phyloP scores from a whole-genome alignment of 2,329 filamentous ascomycete species.

The Eutypa lata region DNA sequence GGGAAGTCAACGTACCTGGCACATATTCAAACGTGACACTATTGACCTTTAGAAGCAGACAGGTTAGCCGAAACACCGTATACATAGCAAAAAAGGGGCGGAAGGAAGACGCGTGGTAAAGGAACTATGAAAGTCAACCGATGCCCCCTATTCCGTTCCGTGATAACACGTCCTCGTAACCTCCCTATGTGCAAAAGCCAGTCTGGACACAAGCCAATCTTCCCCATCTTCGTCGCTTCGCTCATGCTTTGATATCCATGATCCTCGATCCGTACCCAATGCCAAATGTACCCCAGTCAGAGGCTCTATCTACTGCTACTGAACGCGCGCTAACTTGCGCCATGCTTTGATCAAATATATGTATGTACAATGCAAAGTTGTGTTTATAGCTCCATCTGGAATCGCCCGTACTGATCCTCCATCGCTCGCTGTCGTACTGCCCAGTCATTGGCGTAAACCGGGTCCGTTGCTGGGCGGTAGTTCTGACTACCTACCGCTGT shows the following conservation, averaged over 20 bases:
- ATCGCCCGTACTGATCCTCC: conserved; percentile 67
- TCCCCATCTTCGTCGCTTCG: neutral
- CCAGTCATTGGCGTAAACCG: conserved; percentile 58
- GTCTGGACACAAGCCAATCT: too few species aligned
- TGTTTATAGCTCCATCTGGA: conserved; percentile 37
- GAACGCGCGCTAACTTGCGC: neutral
- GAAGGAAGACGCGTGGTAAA: neutral
- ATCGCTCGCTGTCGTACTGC: conserved; percentile 53
- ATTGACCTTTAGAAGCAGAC: neutral
- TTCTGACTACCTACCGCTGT: conserved; percentile 32
- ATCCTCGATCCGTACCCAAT: neutral
- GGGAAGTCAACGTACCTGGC: neutral
- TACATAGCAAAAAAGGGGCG: neutral
- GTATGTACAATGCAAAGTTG: neutral
- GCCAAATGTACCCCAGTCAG: neutral
- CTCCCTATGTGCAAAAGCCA: neutral
- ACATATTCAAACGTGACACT: neutral
- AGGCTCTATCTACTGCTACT: neutral
- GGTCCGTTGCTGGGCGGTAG: conserved; percentile 62
- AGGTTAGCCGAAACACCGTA: neutral
- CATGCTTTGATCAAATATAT: neutral
- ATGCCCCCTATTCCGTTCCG: neutral
- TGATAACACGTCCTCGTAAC: neutral
- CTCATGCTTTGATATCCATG: neutral
- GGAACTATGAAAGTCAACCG: neutral